These are phyloP conservation scores for Claviceps fusiformis DNA, from an alignment of 2,329 filamentous ascomycete genomes.

Conservation along the genomic window DNA sequence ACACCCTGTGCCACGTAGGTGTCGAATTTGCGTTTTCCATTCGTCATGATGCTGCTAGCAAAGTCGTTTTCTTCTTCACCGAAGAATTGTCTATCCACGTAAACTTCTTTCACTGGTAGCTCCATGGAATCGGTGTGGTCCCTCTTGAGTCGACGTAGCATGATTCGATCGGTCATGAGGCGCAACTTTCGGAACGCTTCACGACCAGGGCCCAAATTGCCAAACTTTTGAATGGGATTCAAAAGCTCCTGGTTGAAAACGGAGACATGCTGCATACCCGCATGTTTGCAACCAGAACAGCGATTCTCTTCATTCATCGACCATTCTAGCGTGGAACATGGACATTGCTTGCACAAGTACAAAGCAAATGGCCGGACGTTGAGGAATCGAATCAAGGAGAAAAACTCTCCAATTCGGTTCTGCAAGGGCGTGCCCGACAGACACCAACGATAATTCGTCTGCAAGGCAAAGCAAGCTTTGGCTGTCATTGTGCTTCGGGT, in stretches of 20 bases:
- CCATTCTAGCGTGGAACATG: slow-evolving; percentile 77
- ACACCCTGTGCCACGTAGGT: slow-evolving; percentile 93
- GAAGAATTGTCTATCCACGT: slow-evolving; percentile 90
- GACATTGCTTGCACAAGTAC: slow-evolving; percentile 83
- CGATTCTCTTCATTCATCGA: slow-evolving; percentile 55
- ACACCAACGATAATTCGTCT: slow-evolving; percentile 87
- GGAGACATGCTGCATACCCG: slow-evolving; percentile 30
- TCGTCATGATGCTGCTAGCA: slow-evolving; percentile 89
- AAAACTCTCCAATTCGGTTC: slow-evolving; percentile 94
- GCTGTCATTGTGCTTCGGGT: slow-evolving; percentile 80
- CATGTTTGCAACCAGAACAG: slow-evolving; percentile 49
- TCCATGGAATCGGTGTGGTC: slow-evolving; percentile 94
- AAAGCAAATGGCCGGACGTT: slow-evolving; percentile 80
- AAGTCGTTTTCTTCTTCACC: slow-evolving; percentile 94
- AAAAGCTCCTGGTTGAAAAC: slow-evolving; percentile 92
- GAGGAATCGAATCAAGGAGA: slow-evolving; percentile 84
- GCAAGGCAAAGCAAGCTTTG: slow-evolving; percentile 85
- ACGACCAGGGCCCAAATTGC: slow-evolving; percentile 46
- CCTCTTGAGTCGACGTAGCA: slow-evolving; percentile 88
- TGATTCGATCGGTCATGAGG: slow-evolving; percentile 81
- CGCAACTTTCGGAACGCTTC: slow-evolving; percentile 70
- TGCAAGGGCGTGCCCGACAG: slow-evolving; percentile 89
- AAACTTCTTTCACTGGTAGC: slow-evolving; percentile 84
- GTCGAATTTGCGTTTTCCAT: slow-evolving; percentile 76
- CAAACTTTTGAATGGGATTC: slow-evolving; percentile 61